A percentile compares a stretch with the other conserved stretches of the same genome.
Evolutionary conservation across 352 stramenopile genomes (phyloP).

Genomic region (Elongisporangium anandrum): DNA sequence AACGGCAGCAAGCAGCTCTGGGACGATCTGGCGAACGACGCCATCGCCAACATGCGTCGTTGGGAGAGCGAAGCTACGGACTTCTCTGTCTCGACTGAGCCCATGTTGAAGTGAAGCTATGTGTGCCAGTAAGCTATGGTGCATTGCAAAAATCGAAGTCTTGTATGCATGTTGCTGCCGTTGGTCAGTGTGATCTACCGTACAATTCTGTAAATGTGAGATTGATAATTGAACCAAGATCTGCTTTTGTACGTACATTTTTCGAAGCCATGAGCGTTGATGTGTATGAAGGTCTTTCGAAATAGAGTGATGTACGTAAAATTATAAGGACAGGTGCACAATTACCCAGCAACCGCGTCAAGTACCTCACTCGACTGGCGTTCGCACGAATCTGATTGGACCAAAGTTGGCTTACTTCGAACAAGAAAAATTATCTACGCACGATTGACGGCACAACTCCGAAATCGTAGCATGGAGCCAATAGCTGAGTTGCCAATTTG

Average conservation of each 20-base stretch:
- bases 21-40: background rate
- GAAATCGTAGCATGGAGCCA: background rate
- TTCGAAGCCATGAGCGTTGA: background rate
- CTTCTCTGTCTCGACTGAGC: background rate
- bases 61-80: background rate
- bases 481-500: background rate
- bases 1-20: background rate
- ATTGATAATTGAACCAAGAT: no score
- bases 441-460: background rate
- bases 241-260: background rate
- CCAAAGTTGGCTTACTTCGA: background rate
- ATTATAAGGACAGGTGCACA: background rate
- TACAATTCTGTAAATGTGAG: no score
- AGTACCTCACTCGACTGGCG: background rate
- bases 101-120: background rate
- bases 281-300: background rate
- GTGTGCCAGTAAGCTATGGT: no score
- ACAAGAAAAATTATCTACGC: background rate
- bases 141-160: no score
- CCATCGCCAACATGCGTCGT: background rate
- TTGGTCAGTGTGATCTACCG: no score
- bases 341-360: background rate
- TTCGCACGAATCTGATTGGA: background rate
- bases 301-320: background rate
- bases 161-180: no score